Evolutionary conservation across 768 basidiomycete genomes (phyloP), one percentile per base, ranked within the genome.

Genomic region (Lyophyllum shimeji): DNA sequence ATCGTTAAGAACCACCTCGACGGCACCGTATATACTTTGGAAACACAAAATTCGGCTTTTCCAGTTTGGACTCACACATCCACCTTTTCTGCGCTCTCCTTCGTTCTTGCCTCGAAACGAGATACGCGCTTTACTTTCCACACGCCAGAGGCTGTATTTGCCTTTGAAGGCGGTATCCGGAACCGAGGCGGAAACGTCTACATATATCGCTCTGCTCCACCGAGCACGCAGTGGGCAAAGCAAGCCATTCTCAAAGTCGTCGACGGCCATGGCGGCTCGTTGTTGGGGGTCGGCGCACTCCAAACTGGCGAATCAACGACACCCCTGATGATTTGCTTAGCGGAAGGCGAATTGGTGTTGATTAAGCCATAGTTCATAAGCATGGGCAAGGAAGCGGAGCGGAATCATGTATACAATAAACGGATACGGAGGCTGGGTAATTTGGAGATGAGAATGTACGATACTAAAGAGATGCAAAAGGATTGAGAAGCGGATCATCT

Each of bases 81-180:
- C n/a, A 98, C 96, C 0, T 95, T 84, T 69, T 86, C 90, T 18
- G 96, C 95, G 0, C 80, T 99, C 23, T 82, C 93, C 0, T 99
- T 98, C 67, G 96, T 99, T 39, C 77, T 99, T 48, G 93, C 93
- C 8, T 93, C 92, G 12, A 98, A 98, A 67, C 86, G 84, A 25
- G 93, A 98, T 69, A 85, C 90, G 0, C 84, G 93, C 18, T 94
- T 95, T 72, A 90, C 91, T 1, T 82, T 89, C 64, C 94, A 98
- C 65, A 70, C 84, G 31, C 69, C 79, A 0, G 68, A 75, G 42
- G 78, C 78, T 5, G 85, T 91, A 1, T 74, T 93, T 46, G 93
- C 93, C 0, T 95, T 98, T 62, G 95, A 98, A 70, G 85, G 85
- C 56, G 92, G 90, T 11, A 66, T 79, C 0, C 71, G 75, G 31